Evolutionary conservation across 1,139 yeast genomes (phyloP), one percentile per base, ranked within the genome.

Genomic region (Yamadazyma epiphylla): DNA sequence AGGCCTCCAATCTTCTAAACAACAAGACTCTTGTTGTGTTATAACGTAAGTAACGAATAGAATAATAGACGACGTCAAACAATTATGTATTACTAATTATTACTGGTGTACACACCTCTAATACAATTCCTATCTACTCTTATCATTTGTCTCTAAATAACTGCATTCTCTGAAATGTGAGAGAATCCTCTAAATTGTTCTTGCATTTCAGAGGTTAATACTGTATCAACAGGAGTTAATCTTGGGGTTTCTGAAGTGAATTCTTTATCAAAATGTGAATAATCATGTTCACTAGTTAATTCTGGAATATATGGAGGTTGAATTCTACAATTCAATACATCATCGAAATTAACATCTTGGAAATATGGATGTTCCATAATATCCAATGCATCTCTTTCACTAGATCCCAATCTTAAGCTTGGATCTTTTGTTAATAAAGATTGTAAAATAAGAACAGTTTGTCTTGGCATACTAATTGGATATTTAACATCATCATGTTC

Each of bases 111-210:
- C n/a, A n/a, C n/a, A n/a, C n/a, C n/a, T n/a, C n/a, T n/a, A n/a
- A n/a, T n/a, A n/a, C n/a, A n/a, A n/a, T n/a, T n/a, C n/a, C n/a
- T n/a, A n/a, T n/a, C n/a, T n/a, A n/a, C n/a, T n/a, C n/a, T n/a
- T n/a, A n/a, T n/a, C n/a, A n/a, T n/a, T n/a, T n/a, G n/a, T n/a
- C n/a, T n/a, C n/a, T 50, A 67, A 17, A 67, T 60, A n/a, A 64
- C 54, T 5, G 70, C 70, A 31, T 77, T 85, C 25, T 83, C 94
- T 25, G 86, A 77, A 50, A 87, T 77, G 55, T 87, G 91, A 2
- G 96, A 86, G 60, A 91, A 91, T 4, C 98, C 98, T 49, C 97
- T 78, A 72, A 91, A 91, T 63, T 87, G 94, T 50, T 91, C 96
- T 67, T 91, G 98, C 80, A 85, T 83, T 25, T 80, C 79, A 1